A percentile compares a stretch with the other conserved stretches of the same genome.
phyloP scores from a whole-genome alignment of 306 rosid species.

The Aeschynomene evenia region DNA sequence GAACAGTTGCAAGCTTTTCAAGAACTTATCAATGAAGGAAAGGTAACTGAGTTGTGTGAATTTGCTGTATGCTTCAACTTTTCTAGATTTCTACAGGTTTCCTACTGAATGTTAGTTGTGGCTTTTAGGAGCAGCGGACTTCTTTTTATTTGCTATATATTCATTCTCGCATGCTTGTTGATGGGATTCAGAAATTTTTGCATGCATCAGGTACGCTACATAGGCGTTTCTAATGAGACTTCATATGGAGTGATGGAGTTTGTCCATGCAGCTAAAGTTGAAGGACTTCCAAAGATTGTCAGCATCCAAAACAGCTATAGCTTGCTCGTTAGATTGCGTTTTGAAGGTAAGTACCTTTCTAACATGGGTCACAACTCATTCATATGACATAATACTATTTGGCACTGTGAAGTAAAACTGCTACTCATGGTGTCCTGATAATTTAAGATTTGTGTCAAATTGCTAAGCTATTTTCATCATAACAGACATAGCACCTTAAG shows the following conservation, averaged over 20 bases:
- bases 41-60: slow-evolving; percentile 49
- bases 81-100: slow-evolving; percentile 12
- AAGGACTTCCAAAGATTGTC: slow-evolving; percentile 89
- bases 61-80: slow-evolving; percentile 7
- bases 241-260: slow-evolving; percentile 98
- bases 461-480: neutral
- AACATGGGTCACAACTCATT: neutral
- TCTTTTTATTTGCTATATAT: slow-evolving; percentile 10
- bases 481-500: neutral
- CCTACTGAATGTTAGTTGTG: slow-evolving; percentile 5
- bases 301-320: slow-evolving; percentile 89
- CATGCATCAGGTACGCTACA: slow-evolving; percentile 65
- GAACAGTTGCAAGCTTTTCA: slow-evolving; percentile 88
- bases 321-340: slow-evolving; percentile 60
- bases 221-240: slow-evolving; percentile 94
- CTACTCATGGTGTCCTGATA: neutral
- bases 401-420: slow-evolving; percentile 14
- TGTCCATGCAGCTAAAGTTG: slow-evolving; percentile 71
- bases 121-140: neutral
- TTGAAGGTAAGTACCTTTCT: slow-evolving; percentile 54
- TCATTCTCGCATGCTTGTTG: slow-evolving; percentile 26
- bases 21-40: slow-evolving; percentile 88
- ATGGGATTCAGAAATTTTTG: slow-evolving; percentile 21
- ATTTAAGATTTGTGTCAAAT: neutral
- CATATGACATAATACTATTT: neutral